Evolutionary conservation across 352 stramenopile genomes (phyloP).

Genomic region (Phytophthora boehmeriae): DNA sequence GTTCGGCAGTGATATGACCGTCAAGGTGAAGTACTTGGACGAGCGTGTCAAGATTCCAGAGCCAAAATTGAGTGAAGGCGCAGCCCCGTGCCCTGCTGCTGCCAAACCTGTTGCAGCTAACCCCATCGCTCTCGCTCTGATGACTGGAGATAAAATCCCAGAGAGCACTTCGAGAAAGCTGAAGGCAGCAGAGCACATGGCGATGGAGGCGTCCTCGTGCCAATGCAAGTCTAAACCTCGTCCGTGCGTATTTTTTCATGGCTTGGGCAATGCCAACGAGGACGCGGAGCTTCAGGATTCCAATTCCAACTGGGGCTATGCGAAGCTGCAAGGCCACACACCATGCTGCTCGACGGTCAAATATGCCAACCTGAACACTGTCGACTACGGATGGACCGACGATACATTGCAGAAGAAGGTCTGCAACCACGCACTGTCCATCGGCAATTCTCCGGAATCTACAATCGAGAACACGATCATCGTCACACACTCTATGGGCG

Average conservation of each 20-base stretch:
- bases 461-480: conserved; percentile 41
- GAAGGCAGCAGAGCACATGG: conserved; percentile 20
- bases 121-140: conserved; percentile 12
- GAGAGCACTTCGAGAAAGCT: conserved; percentile 13
- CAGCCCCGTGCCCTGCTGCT: conserved; percentile 4
- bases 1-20: conserved; percentile 31
- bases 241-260: conserved; percentile 35
- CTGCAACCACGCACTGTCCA: conserved; percentile 34
- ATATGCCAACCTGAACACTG: conserved; percentile 54
- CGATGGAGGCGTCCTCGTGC: conserved; percentile 15
- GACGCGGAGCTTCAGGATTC: conserved; percentile 20
- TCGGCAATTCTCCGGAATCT: conserved; percentile 3
- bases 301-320: conserved; percentile 24
- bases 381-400: conserved; percentile 54
- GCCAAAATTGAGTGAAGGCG: conserved; percentile 5
- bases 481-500: conserved; percentile 51
- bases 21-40: conserved; percentile 33
- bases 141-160: conserved; percentile 17
- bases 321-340: conserved; percentile 19
- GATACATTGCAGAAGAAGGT: conserved; percentile 36
- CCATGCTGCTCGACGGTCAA: conserved; percentile 38
- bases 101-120: conserved; percentile 9
- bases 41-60: conserved; percentile 5
- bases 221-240: conserved; percentile 29
- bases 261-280: conserved; percentile 30